phyloP scores from a whole-genome alignment of 1,284 basidiomycete species.

The Mycena citricolor region DNA sequence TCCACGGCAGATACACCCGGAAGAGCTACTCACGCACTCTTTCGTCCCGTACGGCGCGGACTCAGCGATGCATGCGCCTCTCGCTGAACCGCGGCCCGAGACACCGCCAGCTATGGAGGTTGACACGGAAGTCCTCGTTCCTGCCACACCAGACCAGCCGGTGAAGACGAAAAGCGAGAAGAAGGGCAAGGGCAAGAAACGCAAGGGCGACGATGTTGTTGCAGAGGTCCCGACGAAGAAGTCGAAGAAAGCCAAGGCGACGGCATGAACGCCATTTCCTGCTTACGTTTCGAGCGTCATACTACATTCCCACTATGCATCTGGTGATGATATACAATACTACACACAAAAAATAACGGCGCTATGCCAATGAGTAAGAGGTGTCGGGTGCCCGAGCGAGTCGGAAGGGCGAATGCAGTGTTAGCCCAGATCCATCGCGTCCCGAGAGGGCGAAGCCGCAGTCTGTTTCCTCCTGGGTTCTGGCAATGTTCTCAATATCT shows the following conservation, averaged over 20 bases:
- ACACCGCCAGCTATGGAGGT: slow-evolving; percentile 14
- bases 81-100: slow-evolving; percentile 8
- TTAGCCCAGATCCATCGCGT: slow-evolving; percentile 59
- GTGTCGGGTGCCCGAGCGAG: too few species aligned
- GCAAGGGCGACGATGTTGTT: slow-evolving; percentile 40
- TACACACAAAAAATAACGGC: too few species aligned
- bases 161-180: slow-evolving; percentile 33
- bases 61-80: too few species aligned
- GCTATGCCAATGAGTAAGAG: too few species aligned
- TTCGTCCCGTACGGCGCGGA: slow-evolving; percentile 68
- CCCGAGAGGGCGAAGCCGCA: too few species aligned
- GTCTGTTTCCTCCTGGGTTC: slow-evolving; percentile 39
- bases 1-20: slow-evolving; percentile 56
- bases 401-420: too few species aligned
- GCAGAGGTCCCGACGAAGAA: slow-evolving; percentile 37
- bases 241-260: slow-evolving; percentile 44
- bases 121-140: slow-evolving; percentile 18
- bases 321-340: too few species aligned
- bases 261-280: slow-evolving; percentile 15
- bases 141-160: slow-evolving; percentile 5
- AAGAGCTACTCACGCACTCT: slow-evolving; percentile 58
- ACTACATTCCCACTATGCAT: too few species aligned
- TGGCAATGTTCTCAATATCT: slow-evolving; percentile 40
- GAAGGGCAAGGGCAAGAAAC: slow-evolving; percentile 45
- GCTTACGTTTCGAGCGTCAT: too few species aligned